Conservation (phyloP, 176 grass and related monocot genomes). For the Aegilops speltoides region DNA sequence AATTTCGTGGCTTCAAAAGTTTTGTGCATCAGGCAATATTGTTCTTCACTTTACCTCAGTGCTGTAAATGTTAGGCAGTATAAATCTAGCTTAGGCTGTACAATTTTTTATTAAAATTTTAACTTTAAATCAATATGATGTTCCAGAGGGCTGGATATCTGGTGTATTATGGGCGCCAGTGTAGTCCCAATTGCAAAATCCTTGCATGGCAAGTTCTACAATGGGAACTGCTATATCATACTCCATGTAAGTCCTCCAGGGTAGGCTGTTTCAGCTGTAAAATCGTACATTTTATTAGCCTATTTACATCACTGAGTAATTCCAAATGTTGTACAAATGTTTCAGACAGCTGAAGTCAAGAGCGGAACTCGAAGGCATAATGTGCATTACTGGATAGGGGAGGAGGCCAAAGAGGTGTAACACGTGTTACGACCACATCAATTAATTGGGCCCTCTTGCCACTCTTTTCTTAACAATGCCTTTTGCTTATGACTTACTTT, state of each 20-base stretch:
- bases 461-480: neutral
- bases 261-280: neutral
- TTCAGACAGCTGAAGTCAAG: slow-evolving; percentile 71
- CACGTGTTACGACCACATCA: neutral
- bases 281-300: neutral
- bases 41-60: neutral
- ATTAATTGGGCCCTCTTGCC: neutral
- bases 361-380: slow-evolving; percentile 52
- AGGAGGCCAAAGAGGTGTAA: slow-evolving; percentile 62
- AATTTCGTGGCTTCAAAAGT: neutral
- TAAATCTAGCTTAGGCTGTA: neutral
- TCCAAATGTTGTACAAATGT: neutral
- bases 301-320: neutral
- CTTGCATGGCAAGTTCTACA: slow-evolving; percentile 73
- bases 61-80: neutral
- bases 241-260: slow-evolving; percentile 49
- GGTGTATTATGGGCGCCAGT: slow-evolving; percentile 61
- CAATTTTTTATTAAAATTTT: too few species aligned
- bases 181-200: slow-evolving; percentile 58
- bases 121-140: too few species aligned
- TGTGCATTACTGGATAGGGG: slow-evolving; percentile 89
- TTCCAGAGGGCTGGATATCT: slow-evolving; percentile 69
- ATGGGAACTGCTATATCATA: slow-evolving; percentile 62
- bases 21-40: neutral
- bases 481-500: slow-evolving; percentile 18